Conservation (phyloP, 1,284 basidiomycete species). For the Ustilago trichophora region DNA sequence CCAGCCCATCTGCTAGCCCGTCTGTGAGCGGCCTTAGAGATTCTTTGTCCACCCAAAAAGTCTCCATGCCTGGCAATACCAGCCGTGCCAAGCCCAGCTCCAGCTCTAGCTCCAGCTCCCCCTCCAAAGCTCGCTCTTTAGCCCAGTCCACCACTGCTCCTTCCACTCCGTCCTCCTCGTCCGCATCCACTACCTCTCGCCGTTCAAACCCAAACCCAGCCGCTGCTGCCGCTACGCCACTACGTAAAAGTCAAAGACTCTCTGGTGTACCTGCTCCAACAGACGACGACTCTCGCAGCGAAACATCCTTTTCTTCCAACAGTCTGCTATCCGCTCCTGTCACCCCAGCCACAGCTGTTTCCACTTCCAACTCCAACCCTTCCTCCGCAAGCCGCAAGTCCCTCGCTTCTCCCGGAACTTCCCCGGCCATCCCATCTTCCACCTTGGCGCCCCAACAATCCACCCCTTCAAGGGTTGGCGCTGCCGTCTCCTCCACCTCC, state of each 20-base stretch:
- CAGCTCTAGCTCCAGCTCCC: slow-evolving; percentile 44
- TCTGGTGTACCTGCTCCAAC: slow-evolving; percentile 15
- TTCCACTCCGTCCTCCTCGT: background rate
- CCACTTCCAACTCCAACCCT: slow-evolving; percentile 21
- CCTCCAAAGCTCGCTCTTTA: slow-evolving; percentile 34
- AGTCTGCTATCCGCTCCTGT: slow-evolving; percentile 24
- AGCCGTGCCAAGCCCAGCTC: slow-evolving; percentile 24
- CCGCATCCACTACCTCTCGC: background rate
- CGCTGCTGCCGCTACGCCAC: background rate
- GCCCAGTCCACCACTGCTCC: slow-evolving; percentile 3
- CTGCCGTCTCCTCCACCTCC: slow-evolving; percentile 9
- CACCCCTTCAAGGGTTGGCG: slow-evolving; percentile 35
- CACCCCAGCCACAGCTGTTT: slow-evolving; percentile 28
- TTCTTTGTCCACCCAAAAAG: background rate
- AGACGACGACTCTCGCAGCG: slow-evolving; percentile 34
- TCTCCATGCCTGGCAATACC: slow-evolving; percentile 42
- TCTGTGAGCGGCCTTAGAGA: no score
- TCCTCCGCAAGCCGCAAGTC: slow-evolving; percentile 28
- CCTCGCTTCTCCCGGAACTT: slow-evolving; percentile 17
- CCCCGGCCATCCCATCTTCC: slow-evolving; percentile 23
- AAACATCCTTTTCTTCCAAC: slow-evolving; percentile 20
- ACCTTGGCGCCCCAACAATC: slow-evolving; percentile 34
- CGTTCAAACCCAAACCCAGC: background rate
- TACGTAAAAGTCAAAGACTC: slow-evolving; percentile 24
- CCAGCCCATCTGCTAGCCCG: no score